Base-by-base conservation (phyloP, 495 filamentous ascomycete species). In the Penicillium macrosclerotiorum region DNA sequence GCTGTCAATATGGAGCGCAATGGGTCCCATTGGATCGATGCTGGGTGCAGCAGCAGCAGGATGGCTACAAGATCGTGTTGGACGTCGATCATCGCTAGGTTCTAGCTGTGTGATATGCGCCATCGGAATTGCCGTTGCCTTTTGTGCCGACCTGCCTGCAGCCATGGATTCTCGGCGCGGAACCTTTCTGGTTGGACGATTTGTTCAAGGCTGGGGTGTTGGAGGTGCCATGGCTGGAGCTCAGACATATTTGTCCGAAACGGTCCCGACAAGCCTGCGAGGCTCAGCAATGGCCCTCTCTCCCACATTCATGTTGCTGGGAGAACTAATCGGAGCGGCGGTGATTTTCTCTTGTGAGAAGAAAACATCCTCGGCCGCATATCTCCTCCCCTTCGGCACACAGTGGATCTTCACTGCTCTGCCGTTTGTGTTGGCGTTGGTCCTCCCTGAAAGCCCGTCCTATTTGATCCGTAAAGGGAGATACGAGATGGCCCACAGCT, bases 171-270 rank as follows among this genome's bases (percentile, higher is more conserved):
- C 43, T n/a, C 55, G 65, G 19, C 47, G 65, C 1, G 43, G 58
- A 2, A 44, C 62, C 1, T 65, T 67, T 46, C 50, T 69, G 5
- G 40, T 59, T 8, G 63, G 51, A 1, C 53, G 62, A 14, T 34
- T 63, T 11, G 43, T 72, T 8, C 68, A 73, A 42, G 68, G 73
- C 4, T 52, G 59, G 42, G 64, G 64, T 1, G 60, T 73, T 8
- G 68, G 72, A 4, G 62, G 67, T 42, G 49, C 69, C 19, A 67
- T 68, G 62, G 60, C 64, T 31, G 59, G 65, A 7, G 60, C 65
- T 6, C 67, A 73, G 50, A 74, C 73, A 0, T 74, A 76, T 52
- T 56, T 74, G 37, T 72, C 69, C 2, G 73, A 76, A 38, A 57
- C 68, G 16, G 57, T 74, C 7, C 68, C 71, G 0, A 49, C 64